Base-by-base conservation (phyloP, 495 filamentous ascomycete species). In the Aeminium ludgeri region DNA sequence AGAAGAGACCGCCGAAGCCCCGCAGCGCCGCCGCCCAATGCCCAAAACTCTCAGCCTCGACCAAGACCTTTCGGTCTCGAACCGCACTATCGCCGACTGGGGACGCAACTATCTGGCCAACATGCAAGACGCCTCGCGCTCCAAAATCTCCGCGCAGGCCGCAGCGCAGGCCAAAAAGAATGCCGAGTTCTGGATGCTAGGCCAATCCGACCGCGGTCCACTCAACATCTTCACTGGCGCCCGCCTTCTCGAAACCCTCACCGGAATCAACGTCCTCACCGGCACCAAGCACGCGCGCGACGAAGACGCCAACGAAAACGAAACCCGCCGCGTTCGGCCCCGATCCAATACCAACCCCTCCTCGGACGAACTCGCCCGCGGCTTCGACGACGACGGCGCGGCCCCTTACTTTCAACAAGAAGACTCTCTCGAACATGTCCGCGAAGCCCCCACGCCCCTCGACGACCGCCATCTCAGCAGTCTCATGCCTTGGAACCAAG, bases 401-500 rank as follows among this genome's bases (percentile, higher is more conserved):
- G 44, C 56, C 28, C 50, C 45, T 11, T 34, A 50, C 2, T 37
- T 40, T 10, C 56, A 41, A 34, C 56, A 65, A 17, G 50, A 41
- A 16, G 41, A 69, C 55, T 68, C 66, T 16, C 55, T 76, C 23
- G 78, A 83, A 57, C 53, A 76, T 20, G 74, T 68, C 5, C 72
- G 78, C 37, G 66, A 75, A 18, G 75, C 71, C 5, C 65, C 66
- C 1, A 60, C 65, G 0, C 63, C 66, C 13, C 64, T 78, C 1
- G 58, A 64, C n/a, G 72, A 78, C 42, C 65, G 73, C 32, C 52
- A 55, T 12, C 60, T 61, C 30, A 72, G 72, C 10, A 71, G 67
- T 1, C 66, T 68, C 27, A 73, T 82, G 67, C 78, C 78, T 31
- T 83, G 78, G 78, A 82, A 82, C 48, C 43, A 43, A 17, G 66